phyloP scores from a whole-genome alignment of 305 asterid species.

The Solanum hybrid region DNA sequence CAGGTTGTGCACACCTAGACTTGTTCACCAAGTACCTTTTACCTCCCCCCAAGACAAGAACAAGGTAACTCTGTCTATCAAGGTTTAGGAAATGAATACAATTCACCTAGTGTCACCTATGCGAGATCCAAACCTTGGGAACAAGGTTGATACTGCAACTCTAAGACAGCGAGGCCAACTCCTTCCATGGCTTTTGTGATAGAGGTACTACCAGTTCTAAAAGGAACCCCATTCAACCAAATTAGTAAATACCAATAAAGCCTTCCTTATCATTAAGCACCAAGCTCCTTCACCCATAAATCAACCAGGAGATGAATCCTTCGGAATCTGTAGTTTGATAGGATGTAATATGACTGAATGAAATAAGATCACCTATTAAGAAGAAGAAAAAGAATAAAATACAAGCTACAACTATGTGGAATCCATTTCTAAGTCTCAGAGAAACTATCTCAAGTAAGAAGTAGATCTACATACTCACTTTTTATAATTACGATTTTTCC shows the following conservation, averaged over 20 bases:
- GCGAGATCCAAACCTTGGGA: neutral
- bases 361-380: neutral
- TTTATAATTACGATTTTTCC: conserved; percentile 77
- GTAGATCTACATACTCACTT: conserved; percentile 35
- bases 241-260: neutral
- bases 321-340: neutral
- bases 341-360: neutral
- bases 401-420: neutral
- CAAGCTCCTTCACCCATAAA: neutral
- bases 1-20: neutral
- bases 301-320: neutral
- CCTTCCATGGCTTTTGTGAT: neutral
- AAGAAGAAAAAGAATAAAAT: neutral
- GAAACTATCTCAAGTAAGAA: conserved; percentile 13
- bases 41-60: neutral
- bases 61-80: neutral
- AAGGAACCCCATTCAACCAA: neutral
- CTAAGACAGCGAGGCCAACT: neutral
- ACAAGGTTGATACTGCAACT: neutral
- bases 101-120: neutral
- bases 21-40: neutral
- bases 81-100: neutral
- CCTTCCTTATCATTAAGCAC: neutral
- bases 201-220: neutral
- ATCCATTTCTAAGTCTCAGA: neutral